phyloP scores from a whole-genome alignment of 169 alveolate genomes.

The Plasmodium inui region DNA sequence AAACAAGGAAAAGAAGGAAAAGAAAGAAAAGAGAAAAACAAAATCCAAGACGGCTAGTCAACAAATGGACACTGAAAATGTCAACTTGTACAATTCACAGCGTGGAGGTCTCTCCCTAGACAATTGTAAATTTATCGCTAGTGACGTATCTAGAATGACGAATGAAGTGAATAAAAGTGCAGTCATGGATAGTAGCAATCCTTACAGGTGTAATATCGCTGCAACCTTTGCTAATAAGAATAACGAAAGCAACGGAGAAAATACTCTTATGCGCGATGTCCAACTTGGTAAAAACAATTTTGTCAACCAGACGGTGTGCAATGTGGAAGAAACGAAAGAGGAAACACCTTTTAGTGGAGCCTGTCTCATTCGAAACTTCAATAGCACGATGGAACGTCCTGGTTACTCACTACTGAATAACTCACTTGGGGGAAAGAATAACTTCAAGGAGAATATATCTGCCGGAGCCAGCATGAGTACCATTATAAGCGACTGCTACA shows the following conservation, averaged over 20 bases:
- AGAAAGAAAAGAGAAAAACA: neutral
- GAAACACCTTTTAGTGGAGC: neutral
- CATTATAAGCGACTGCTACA: neutral
- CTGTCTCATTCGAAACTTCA: neutral
- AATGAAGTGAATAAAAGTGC: slow-evolving; percentile 1
- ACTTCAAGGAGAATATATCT: neutral
- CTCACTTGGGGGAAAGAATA: neutral
- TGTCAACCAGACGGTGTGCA: neutral
- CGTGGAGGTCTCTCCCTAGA: neutral
- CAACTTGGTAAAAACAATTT: neutral
- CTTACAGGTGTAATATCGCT: neutral
- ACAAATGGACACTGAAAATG: neutral
- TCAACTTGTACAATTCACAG: neutral
- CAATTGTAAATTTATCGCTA: neutral
- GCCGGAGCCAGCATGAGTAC: too few species aligned
- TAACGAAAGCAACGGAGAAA: neutral
- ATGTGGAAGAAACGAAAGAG: neutral
- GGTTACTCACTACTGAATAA: neutral
- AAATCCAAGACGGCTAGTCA: slow-evolving; percentile 8
- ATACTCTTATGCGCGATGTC: neutral
- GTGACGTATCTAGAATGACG: neutral
- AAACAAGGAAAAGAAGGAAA: neutral
- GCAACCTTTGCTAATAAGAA: neutral
- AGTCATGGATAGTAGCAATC: neutral
- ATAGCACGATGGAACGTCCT: neutral